These are phyloP conservation scores for Smithsoniella earleae DNA, from an alignment of 163 green algal genomes.

Conservation along the genomic window DNA sequence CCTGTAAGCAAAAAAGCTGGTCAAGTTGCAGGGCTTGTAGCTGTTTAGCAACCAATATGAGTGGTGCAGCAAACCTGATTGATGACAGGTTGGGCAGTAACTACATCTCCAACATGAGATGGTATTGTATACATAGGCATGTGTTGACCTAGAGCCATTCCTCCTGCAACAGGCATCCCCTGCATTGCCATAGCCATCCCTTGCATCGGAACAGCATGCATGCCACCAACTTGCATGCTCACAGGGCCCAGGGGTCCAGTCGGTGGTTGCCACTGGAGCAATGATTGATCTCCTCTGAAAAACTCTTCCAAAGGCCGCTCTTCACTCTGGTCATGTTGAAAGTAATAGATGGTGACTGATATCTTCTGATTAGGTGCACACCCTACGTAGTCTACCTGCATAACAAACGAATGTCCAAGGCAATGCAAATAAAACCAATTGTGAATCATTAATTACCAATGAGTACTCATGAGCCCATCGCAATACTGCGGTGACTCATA, in stretches of 20 bases:
- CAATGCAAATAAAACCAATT: no score
- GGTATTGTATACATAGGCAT: slow-evolving; percentile 14
- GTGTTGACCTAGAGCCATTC: no score
- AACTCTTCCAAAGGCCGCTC: slow-evolving; percentile 19
- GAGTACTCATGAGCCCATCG: no score
- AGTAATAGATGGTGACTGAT: slow-evolving; percentile 13
- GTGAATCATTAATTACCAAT: no score
- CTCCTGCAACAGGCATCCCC: slow-evolving; percentile 1
- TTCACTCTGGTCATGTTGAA: neutral
- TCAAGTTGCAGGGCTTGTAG: no score
- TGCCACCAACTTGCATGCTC: neutral
- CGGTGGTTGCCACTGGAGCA: slow-evolving; percentile 20
- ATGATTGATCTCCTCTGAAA: slow-evolving; percentile 4
- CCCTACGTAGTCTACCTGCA: slow-evolving; percentile 18
- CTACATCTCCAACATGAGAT: neutral
- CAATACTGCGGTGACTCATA: no score
- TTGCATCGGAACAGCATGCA: neutral
- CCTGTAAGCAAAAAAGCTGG: no score
- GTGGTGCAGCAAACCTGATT: slow-evolving; percentile 16
- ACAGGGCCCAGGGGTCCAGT: neutral
- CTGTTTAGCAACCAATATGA: no score
- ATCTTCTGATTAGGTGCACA: neutral
- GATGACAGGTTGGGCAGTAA: neutral
- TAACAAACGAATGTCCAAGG: no score
- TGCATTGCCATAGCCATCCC: slow-evolving; percentile 8